Conservation (phyloP, 2,329 filamentous ascomycete genomes). For the Harringtonia aguacate region DNA sequence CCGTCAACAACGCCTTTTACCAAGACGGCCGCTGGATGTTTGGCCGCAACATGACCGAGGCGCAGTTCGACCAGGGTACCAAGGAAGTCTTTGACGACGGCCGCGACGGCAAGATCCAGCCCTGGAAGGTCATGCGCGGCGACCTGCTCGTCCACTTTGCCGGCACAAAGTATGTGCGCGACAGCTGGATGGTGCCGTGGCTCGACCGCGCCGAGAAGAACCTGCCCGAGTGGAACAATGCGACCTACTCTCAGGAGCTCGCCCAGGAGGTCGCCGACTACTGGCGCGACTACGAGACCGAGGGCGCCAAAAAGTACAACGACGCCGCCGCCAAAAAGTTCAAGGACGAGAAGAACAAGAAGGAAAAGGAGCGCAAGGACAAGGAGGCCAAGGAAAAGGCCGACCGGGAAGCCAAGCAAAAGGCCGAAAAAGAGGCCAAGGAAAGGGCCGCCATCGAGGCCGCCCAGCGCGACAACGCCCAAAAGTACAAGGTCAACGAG, state of each 20-base stretch:
- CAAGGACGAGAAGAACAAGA: background rate
- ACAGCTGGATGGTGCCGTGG: slow-evolving; percentile 22
- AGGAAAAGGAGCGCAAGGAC: background rate
- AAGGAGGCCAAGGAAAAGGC: background rate
- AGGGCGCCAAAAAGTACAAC: slow-evolving; percentile 3
- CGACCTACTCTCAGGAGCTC: slow-evolving; percentile 11
- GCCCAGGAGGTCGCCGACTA: slow-evolving; percentile 10
- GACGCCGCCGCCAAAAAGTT: background rate
- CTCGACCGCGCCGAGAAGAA: slow-evolving; percentile 16
- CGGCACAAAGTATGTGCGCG: slow-evolving; percentile 17
- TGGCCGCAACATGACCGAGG: slow-evolving; percentile 15
- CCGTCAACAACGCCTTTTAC: slow-evolving; percentile 21
- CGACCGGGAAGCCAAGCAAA: background rate
- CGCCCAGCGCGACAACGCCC: background rate
- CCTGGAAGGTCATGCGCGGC: slow-evolving; percentile 21
- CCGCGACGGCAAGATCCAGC: slow-evolving; percentile 13
- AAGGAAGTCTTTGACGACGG: slow-evolving; percentile 17
- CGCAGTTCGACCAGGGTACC: slow-evolving; percentile 18
- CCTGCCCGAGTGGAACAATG: slow-evolving; percentile 19
- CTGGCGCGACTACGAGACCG: slow-evolving; percentile 13
- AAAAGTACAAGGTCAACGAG: no score
- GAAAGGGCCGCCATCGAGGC: background rate
- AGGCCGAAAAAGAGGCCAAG: background rate
- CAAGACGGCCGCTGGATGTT: slow-evolving; percentile 18
- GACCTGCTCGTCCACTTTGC: slow-evolving; percentile 20